Evolutionary conservation across 106 monocot genomes (phyloP).

Genomic region (Dioscorea alata): DNA sequence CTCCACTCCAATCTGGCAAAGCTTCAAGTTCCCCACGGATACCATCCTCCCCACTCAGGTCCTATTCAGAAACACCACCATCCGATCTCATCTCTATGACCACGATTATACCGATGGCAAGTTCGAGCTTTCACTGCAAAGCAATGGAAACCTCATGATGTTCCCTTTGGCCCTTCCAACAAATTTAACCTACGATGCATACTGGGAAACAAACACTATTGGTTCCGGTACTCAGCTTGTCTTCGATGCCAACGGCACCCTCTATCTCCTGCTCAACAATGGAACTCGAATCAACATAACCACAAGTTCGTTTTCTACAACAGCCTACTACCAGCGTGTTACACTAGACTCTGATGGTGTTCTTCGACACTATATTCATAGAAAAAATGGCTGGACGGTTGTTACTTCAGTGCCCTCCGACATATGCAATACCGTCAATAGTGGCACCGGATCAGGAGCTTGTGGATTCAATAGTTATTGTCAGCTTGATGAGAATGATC

Average conservation of each 20-base stretch:
- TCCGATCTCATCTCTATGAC: not conserved
- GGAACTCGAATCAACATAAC: not conserved
- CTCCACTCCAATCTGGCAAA: slow-evolving; percentile 3
- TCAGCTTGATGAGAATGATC: slow-evolving; percentile 10
- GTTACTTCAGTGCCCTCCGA: slow-evolving; percentile 1
- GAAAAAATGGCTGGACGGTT: slow-evolving; percentile 7
- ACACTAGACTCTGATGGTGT: slow-evolving; percentile 41
- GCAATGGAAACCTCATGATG: not conserved
- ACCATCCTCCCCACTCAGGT: not conserved
- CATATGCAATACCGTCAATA: not conserved
- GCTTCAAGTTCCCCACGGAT: not conserved
- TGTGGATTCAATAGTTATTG: too few species aligned
- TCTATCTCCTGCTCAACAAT: not conserved
- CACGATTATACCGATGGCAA: not conserved
- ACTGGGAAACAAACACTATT: not conserved
- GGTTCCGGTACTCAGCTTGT: not conserved
- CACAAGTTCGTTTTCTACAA: not conserved
- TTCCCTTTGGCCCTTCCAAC: not conserved
- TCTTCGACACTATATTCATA: slow-evolving; percentile 23
- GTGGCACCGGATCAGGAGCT: not conserved
- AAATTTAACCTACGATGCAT: not conserved
- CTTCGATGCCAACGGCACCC: not conserved
- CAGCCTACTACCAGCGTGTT: slow-evolving; percentile 21
- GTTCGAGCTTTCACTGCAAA: not conserved
- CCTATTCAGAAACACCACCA: not conserved